Base-by-base conservation (phyloP, 2,329 filamentous ascomycete genomes). In the Cryphonectria naterciae region DNA sequence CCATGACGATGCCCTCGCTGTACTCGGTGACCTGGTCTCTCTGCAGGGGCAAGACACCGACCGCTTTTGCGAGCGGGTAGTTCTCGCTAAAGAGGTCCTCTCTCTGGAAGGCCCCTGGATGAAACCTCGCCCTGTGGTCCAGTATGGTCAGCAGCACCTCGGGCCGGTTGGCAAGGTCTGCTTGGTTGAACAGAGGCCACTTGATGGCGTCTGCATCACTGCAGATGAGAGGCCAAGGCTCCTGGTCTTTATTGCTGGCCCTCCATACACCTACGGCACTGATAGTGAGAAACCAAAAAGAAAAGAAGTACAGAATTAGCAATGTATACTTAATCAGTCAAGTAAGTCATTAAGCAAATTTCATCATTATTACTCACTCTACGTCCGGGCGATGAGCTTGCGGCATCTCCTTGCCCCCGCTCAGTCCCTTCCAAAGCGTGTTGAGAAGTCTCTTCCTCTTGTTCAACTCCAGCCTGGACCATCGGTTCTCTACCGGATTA, bases 161-260 rank as follows among this genome's bases (percentile, higher is more conserved):
- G 52, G 52, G 52, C 13, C 52, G 52, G 52, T 56, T 56, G 52
- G 11, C 52, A 11, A 56, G 52, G n/a, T 56, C 52, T 56, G 52
- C 52, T 15, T 56, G 52, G n/a, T 56, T 32, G 52, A 56, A 56
- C n/a, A 32, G 13, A 15, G 52, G n/a, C n/a, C 11, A 32, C 25
- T 28, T 56, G 10, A 56, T 15, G 4, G n/a, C 11, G n/a, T 56
- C 52, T 32, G n/a, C 52, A 17, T 56, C 25, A 28, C 52, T 15
- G n/a, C n/a, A 25, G 11, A 6, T 11, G 6, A 32, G 10, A 7
- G 25, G 52, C 11, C 11, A 28, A 6, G 25, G 52, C 2, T 28
- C n/a, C n/a, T 28, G 52, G 15, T 28, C 25, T 13, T 56, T 56
- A 11, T 28, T 28, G 46, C 2, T 11, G 19, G 19, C 19, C 22